These are phyloP conservation scores for Raddia distichophylla DNA, from an alignment of 176 grass and related monocot genomes.

Conservation along the genomic window DNA sequence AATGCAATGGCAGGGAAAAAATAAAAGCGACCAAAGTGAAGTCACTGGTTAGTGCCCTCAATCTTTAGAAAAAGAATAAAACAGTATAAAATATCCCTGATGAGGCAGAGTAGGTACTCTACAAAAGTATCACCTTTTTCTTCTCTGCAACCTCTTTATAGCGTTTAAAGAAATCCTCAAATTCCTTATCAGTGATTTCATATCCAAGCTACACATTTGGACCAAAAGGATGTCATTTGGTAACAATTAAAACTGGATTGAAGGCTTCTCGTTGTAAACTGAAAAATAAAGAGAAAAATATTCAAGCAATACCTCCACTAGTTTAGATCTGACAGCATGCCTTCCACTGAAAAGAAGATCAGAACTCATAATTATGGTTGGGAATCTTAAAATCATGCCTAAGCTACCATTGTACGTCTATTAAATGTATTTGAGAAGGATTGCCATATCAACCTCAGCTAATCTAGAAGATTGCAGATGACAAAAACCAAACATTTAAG, in stretches of 20 bases:
- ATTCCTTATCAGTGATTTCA: constrained; percentile 84
- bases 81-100: not conserved
- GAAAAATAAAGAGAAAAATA: constrained; percentile 37
- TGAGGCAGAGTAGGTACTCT: not conserved
- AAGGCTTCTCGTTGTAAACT: not conserved
- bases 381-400: constrained; percentile 23
- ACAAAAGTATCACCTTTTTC: constrained; percentile 71
- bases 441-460: constrained; percentile 1
- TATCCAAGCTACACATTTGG: constrained; percentile 75
- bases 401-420: not conserved
- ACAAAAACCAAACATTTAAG: not conserved
- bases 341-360: constrained; percentile 71
- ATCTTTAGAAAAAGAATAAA: constrained; percentile 19
- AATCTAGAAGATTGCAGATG: constrained; percentile 22
- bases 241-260: not conserved
- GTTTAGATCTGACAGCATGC: constrained; percentile 86
- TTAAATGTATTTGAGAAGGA: constrained; percentile 15
- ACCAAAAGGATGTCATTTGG: constrained; percentile 23
- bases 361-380: constrained; percentile 29
- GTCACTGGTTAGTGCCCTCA: not conserved
- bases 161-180: constrained; percentile 94
- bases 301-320: constrained; percentile 68
- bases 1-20: not conserved
- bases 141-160: constrained; percentile 99
- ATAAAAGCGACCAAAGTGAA: not conserved